phyloP scores from a whole-genome alignment of 1,284 basidiomycete species.

The Porodaedalea pini region DNA sequence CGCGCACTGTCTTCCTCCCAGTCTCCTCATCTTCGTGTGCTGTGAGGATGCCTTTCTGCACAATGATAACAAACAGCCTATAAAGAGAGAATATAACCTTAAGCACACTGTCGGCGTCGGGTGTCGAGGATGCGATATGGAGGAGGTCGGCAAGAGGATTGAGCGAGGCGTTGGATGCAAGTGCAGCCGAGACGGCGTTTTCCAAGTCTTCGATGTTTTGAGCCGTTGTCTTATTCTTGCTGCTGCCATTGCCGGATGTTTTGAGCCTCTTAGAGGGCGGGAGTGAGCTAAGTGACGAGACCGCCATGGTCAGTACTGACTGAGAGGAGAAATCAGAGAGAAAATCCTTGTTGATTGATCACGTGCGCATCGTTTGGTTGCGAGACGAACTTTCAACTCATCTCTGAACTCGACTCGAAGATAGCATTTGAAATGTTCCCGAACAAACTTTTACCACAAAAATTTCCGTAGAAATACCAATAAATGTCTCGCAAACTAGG shows the following conservation, averaged over 20 bases:
- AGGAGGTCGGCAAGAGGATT: conserved; percentile 81
- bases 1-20: conserved; percentile 61
- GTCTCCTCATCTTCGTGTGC: conserved; percentile 41
- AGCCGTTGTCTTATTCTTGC: not conserved
- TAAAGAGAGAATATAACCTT: conserved; percentile 83
- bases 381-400: no score
- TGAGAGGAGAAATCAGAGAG: no score
- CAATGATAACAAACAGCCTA: conserved; percentile 68
- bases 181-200: conserved; percentile 45
- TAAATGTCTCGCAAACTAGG: no score
- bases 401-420: no score
- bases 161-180: conserved; percentile 56
- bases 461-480: no score
- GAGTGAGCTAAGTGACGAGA: not conserved
- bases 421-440: no score
- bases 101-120: conserved; percentile 48
- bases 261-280: conserved; percentile 13
- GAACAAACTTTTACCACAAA: no score
- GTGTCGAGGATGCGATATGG: conserved; percentile 43
- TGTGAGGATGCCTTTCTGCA: conserved; percentile 56
- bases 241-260: not conserved
- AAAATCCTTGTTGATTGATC: no score
- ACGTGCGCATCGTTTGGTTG: no score
- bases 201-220: conserved; percentile 40
- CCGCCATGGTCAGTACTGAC: not conserved